Evolutionary conservation across 1,139 yeast genomes (phyloP).

Genomic region (Kodamaea suecica): DNA sequence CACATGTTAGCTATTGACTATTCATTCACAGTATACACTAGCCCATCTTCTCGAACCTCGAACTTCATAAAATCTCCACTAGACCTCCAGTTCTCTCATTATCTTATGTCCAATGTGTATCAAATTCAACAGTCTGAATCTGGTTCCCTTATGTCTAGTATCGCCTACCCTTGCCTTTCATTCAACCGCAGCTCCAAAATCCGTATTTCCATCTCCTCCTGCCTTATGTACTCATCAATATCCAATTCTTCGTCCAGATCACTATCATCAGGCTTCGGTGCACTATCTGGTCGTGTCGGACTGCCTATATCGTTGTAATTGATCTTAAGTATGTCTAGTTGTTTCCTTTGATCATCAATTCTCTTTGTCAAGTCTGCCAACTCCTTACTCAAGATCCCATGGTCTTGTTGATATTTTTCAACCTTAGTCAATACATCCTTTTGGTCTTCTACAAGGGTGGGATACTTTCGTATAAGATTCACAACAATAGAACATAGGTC

Average conservation of each 20-base stretch:
- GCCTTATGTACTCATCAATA: constrained; percentile 30
- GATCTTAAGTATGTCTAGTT: constrained; percentile 27
- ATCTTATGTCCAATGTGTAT: too few relatives aligned
- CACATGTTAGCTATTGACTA: too few relatives aligned
- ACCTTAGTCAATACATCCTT: constrained; percentile 22
- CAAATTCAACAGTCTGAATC: too few relatives aligned
- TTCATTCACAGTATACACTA: too few relatives aligned
- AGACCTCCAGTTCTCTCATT: too few relatives aligned
- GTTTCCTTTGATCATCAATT: constrained; percentile 27
- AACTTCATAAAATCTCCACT: too few relatives aligned
- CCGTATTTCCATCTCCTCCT: constrained; percentile 35
- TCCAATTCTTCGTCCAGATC: constrained; percentile 26
- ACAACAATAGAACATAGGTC: constrained; percentile 22
- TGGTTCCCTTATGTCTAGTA: too few relatives aligned
- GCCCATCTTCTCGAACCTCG: too few relatives aligned
- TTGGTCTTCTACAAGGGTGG: constrained; percentile 27
- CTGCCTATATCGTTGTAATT: constrained; percentile 23
- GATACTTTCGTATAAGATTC: constrained; percentile 25
- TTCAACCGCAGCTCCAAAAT: constrained; percentile 30
- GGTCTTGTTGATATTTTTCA: constrained; percentile 20
- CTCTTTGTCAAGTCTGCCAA: constrained; percentile 26
- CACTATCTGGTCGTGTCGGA: constrained; percentile 10
- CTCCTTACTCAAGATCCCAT: constrained; percentile 23
- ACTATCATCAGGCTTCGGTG: constrained; percentile 11
- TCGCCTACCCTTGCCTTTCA: constrained; percentile 15